Evolutionary conservation across 2,329 filamentous ascomycete species (phyloP).

Genomic region (Coniochaeta sp.): DNA sequence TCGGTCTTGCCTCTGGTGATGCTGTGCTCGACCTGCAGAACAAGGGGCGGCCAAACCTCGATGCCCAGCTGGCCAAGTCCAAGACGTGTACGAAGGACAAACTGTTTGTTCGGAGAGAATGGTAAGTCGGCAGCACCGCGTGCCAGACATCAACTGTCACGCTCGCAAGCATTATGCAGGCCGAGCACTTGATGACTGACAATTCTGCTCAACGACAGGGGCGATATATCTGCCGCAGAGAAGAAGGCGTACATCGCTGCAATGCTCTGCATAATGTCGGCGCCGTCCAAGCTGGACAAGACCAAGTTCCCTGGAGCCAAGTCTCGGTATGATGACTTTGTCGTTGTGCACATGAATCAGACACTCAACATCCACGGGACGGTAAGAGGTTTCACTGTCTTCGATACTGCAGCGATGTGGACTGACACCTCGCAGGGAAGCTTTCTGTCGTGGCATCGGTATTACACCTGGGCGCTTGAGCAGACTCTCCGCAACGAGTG

Average conservation of each 20-base stretch:
- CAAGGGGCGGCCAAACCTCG: slow-evolving; percentile 17
- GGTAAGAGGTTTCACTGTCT: slow-evolving; percentile 6
- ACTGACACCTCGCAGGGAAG: slow-evolving; percentile 16
- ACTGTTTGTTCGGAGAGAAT: slow-evolving; percentile 21
- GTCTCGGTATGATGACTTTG: slow-evolving; percentile 28
- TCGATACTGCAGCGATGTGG: not conserved
- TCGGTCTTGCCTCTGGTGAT: slow-evolving; percentile 14
- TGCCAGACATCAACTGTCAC: too few species aligned
- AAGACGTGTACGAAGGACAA: slow-evolving; percentile 23
- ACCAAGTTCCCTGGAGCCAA: slow-evolving; percentile 22
- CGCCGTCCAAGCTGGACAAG: slow-evolving; percentile 22
- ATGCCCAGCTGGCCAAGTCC: slow-evolving; percentile 21
- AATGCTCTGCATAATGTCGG: slow-evolving; percentile 23
- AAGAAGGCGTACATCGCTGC: slow-evolving; percentile 24
- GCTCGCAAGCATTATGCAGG: too few species aligned
- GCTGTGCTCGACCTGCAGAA: slow-evolving; percentile 20
- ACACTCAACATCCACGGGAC: slow-evolving; percentile 22
- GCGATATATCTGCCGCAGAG: slow-evolving; percentile 17
- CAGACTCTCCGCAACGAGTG: slow-evolving; percentile 32
- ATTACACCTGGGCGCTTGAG: slow-evolving; percentile 31
- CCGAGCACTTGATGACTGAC: too few species aligned
- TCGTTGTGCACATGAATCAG: slow-evolving; percentile 29
- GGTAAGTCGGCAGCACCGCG: too few species aligned
- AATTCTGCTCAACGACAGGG: slow-evolving; percentile 15
- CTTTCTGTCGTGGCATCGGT: slow-evolving; percentile 37